These are phyloP conservation scores for Moricandia arvensis DNA, from an alignment of 345 rosid species.

Conservation along the genomic window DNA sequence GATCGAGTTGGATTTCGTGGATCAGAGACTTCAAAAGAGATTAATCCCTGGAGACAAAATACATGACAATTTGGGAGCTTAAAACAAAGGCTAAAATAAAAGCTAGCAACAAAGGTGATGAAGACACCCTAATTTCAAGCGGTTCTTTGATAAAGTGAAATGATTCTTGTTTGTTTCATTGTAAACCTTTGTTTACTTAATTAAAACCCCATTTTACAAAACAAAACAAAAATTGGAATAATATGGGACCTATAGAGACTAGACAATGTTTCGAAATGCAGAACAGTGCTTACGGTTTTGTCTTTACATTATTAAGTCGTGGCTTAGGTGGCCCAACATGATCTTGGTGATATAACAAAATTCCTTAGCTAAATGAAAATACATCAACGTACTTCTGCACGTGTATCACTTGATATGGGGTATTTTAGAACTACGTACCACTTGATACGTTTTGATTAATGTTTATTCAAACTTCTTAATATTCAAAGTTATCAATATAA, in stretches of 20 bases:
- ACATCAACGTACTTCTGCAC: not conserved
- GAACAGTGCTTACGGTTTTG: not conserved
- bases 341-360: not conserved
- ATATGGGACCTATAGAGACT: not conserved
- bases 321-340: conserved; percentile 26
- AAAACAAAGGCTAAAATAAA: not conserved
- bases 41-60: not conserved
- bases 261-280: not conserved
- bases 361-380: not conserved
- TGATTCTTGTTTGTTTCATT: too few species aligned
- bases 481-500: not conserved
- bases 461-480: not conserved
- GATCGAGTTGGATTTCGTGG: too few species aligned
- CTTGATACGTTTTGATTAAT: too few species aligned
- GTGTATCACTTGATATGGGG: not conserved
- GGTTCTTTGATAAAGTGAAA: not conserved
- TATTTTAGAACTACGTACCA: too few species aligned
- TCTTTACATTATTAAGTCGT: not conserved
- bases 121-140: not conserved
- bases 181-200: not conserved
- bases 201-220: not conserved
- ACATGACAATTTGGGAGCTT: not conserved
- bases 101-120: not conserved
- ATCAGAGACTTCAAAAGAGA: too few species aligned
- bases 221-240: not conserved